A percentile compares a stretch with the other conserved stretches of the same genome.
phyloP scores from a whole-genome alignment of 2,329 filamentous ascomycete genomes.

The Incumbomyces delicatus region DNA sequence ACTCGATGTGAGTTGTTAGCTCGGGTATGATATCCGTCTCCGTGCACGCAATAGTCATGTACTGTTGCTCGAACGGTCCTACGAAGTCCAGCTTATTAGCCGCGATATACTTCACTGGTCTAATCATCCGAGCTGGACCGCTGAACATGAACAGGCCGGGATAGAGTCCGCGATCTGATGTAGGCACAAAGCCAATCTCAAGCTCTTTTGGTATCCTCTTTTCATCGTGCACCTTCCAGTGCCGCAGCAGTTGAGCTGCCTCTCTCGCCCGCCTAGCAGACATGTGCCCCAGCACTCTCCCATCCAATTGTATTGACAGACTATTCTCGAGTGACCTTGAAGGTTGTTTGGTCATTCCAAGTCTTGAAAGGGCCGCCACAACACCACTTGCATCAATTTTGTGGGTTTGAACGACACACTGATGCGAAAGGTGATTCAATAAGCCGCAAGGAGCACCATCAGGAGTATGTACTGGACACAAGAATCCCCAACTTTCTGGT shows the following conservation, averaged over 20 bases:
- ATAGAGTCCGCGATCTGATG: constrained; percentile 84
- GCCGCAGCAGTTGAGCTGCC: constrained; percentile 76
- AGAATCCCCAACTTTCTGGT: constrained; percentile 94
- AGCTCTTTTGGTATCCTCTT: constrained; percentile 72
- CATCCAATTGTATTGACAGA: constrained; percentile 83
- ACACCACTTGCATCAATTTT: constrained; percentile 64
- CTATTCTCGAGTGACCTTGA: constrained; percentile 73
- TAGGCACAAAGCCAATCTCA: constrained; percentile 85
- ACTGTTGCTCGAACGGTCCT: constrained; percentile 90
- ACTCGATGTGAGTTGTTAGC: constrained; percentile 86
- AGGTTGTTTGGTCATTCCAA: constrained; percentile 67
- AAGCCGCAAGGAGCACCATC: constrained; percentile 92
- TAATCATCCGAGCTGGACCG: constrained; percentile 72
- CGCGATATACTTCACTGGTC: constrained; percentile 85
- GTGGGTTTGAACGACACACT: constrained; percentile 78
- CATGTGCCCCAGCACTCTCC: constrained; percentile 82
- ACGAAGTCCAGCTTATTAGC: constrained; percentile 79
- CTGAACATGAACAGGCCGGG: constrained; percentile 93
- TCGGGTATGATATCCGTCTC: constrained; percentile 79
- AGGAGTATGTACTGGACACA: constrained; percentile 94
- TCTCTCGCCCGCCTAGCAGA: constrained; percentile 69
- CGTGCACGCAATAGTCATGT: constrained; percentile 95
- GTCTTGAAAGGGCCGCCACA: constrained; percentile 61
- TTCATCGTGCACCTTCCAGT: constrained; percentile 88
- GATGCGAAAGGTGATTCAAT: constrained; percentile 89